phyloP scores from a whole-genome alignment of 2,329 filamentous ascomycete genomes.

The Lecanosticta acicola region DNA sequence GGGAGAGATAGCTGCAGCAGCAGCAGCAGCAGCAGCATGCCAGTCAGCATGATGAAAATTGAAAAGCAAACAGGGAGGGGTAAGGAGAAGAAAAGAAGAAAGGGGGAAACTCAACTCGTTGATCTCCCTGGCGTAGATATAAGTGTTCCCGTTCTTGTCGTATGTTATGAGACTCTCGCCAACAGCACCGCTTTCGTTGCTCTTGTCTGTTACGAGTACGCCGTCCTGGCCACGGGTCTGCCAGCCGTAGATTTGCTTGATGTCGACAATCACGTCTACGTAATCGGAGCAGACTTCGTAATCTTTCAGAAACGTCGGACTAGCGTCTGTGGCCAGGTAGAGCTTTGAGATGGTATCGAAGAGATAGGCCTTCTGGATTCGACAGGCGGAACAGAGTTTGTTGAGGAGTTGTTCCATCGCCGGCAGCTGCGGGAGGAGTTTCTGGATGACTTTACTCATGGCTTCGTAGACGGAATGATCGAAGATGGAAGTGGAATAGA shows the following conservation, averaged over 20 bases:
- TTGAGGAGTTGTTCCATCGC: constrained; percentile 92
- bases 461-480: constrained; percentile 98
- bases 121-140: constrained; percentile 61
- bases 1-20: constrained; percentile 59
- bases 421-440: constrained; percentile 86
- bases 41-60: not conserved
- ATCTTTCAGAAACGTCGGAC: constrained; percentile 86
- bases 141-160: constrained; percentile 53
- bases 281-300: constrained; percentile 99
- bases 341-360: constrained; percentile 98
- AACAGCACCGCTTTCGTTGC: constrained; percentile 9
- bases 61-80: not conserved
- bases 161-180: constrained; percentile 59
- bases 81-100: constrained; percentile 13
- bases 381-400: constrained; percentile 84
- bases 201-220: constrained; percentile 1
- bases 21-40: not conserved
- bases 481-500: constrained; percentile 96
- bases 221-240: constrained; percentile 23
- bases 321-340: constrained; percentile 93
- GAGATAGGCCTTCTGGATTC: constrained; percentile 95
- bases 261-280: constrained; percentile 96
- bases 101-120: constrained; percentile 54
- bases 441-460: constrained; percentile 97
- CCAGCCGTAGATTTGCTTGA: constrained; percentile 91